A percentile compares a stretch with the other conserved stretches of the same genome.
Evolutionary conservation across 2,329 filamentous ascomycete genomes (phyloP).

Genomic region (Xylariaceae sp.): DNA sequence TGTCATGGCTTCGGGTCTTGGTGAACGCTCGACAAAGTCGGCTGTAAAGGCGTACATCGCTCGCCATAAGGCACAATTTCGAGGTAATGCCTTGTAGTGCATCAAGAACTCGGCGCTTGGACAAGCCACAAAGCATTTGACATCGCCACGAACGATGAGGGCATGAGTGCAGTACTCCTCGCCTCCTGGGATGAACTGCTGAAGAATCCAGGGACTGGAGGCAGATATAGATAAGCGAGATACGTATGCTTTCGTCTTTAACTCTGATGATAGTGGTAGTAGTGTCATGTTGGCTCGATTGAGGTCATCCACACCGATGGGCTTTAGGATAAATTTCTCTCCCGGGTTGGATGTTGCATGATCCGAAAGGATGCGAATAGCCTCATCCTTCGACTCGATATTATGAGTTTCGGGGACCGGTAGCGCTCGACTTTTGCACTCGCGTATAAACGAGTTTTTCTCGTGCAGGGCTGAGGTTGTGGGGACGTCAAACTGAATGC

Average conservation of each 20-base stretch:
- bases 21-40: constrained; percentile 55
- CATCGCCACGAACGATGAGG: constrained; percentile 64
- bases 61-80: constrained; percentile 54
- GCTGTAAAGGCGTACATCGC: constrained; percentile 69
- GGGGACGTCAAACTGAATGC: constrained; percentile 63
- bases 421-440: constrained; percentile 57
- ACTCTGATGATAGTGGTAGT: constrained; percentile 57
- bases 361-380: constrained; percentile 54
- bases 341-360: constrained; percentile 27
- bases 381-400: constrained; percentile 56
- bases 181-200: constrained; percentile 64
- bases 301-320: constrained; percentile 63
- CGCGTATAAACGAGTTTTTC: constrained; percentile 66
- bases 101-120: constrained; percentile 64
- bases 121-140: constrained; percentile 70
- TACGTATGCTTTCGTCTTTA: constrained; percentile 59
- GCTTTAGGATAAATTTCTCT: constrained; percentile 66
- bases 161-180: constrained; percentile 74
- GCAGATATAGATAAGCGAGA: constrained; percentile 57
- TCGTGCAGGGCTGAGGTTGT: constrained; percentile 63
- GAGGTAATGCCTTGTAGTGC: constrained; percentile 65
- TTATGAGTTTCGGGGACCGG: constrained; percentile 54
- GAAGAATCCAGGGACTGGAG: constrained; percentile 64
- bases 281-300: constrained; percentile 65
- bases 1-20: constrained; percentile 50